Percentiles rank a stretch among this genome's conserved stretches.
phyloP scores from a whole-genome alignment of 2,329 filamentous ascomycete genomes.

The Grosmannia serpens region DNA sequence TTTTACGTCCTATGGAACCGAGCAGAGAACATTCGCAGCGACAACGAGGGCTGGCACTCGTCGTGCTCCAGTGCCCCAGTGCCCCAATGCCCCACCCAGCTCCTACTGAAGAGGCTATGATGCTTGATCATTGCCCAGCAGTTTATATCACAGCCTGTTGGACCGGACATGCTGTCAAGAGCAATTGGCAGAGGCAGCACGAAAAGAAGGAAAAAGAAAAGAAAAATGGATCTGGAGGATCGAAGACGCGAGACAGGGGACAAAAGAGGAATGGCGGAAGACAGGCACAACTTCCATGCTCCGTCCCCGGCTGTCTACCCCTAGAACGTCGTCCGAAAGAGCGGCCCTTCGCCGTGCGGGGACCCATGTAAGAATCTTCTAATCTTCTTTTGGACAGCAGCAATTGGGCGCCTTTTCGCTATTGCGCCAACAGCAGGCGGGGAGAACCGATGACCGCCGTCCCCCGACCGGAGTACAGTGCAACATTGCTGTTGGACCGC shows the following conservation, averaged over 20 bases:
- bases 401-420: background rate
- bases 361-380: background rate
- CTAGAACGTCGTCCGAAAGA: background rate
- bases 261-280: background rate
- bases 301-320: too few relatives aligned
- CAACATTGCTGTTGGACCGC: background rate
- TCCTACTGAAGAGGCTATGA: background rate
- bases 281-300: background rate
- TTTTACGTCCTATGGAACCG: background rate
- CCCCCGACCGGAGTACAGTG: background rate
- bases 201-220: too few relatives aligned
- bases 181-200: background rate
- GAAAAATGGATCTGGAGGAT: background rate
- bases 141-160: background rate
- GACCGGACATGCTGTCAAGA: background rate
- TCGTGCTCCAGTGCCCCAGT: too few relatives aligned
- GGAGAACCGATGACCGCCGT: background rate
- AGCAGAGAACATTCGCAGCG: background rate
- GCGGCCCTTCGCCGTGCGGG: constrained; percentile 1
- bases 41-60: background rate
- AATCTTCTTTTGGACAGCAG: background rate
- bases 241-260: background rate
- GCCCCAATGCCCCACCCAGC: too few relatives aligned
- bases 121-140: background rate
- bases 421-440: background rate